phyloP scores from a whole-genome alignment of 2,329 filamentous ascomycete genomes.

The Penicillium sp. region DNA sequence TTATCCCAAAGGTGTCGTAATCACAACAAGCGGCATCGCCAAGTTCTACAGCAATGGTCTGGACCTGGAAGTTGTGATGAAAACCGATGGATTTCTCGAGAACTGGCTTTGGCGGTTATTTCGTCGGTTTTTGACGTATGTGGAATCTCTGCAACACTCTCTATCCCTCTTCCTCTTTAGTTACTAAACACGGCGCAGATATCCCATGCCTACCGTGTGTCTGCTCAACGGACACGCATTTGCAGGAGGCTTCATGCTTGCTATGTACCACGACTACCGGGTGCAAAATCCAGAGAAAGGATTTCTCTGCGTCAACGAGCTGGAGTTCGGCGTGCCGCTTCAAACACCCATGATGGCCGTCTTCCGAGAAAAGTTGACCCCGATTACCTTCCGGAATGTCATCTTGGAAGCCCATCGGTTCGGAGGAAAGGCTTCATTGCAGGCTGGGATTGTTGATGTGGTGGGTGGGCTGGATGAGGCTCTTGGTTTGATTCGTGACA shows the following conservation, averaged over 20 bases:
- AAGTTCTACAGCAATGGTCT: slow-evolving; percentile 83
- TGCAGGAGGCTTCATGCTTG: slow-evolving; percentile 73
- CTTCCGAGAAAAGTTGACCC: slow-evolving; percentile 63
- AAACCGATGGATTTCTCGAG: slow-evolving; percentile 57
- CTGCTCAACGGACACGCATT: slow-evolving; percentile 75
- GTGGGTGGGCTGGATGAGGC: slow-evolving; percentile 61
- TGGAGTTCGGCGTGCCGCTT: slow-evolving; percentile 72
- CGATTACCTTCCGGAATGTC: slow-evolving; percentile 54
- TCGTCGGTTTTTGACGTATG: slow-evolving; percentile 55
- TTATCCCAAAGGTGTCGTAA: slow-evolving; percentile 63
- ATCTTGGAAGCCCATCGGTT: slow-evolving; percentile 70
- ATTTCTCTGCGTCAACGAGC: slow-evolving; percentile 75
- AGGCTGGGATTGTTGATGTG: slow-evolving; percentile 62
- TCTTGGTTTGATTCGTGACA: slow-evolving; percentile 54
- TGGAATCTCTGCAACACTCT: too few species aligned
- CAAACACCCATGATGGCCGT: slow-evolving; percentile 67
- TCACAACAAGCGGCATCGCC: slow-evolving; percentile 66
- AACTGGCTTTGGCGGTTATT: slow-evolving; percentile 59
- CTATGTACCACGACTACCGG: slow-evolving; percentile 78
- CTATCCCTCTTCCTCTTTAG: too few species aligned
- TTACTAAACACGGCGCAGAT: slow-evolving; percentile 39
- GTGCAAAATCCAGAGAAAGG: slow-evolving; percentile 65
- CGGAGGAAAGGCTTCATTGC: slow-evolving; percentile 56
- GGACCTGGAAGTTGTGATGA: slow-evolving; percentile 63
- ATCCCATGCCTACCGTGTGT: slow-evolving; percentile 77